Evolutionary conservation across 1,284 basidiomycete genomes (phyloP), one percentile per base, ranked within the genome.

Genomic region (Fomitopsis schrenkii): DNA sequence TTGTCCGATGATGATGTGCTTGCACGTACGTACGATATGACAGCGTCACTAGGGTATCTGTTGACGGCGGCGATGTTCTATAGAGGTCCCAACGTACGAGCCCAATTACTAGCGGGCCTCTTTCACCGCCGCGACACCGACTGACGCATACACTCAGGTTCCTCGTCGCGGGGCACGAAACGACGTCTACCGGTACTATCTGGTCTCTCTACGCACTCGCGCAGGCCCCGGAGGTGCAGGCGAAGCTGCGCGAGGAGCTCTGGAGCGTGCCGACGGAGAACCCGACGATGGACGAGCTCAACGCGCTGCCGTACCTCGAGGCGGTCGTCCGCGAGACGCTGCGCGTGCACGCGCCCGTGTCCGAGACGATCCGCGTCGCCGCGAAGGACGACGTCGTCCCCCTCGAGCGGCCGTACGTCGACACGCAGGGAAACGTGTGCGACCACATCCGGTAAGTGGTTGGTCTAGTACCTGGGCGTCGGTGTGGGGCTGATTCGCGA

Each of bases 111-210:
- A 9, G 5, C 35, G 6, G 30, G 44, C 1, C 17, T 55, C 36
- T 17, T 2, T 8, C 30, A 40, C 14, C 46, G 19, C 6, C 1
- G 9, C 38, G 22, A 17, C 8, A 44, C 41, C 26, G 15, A 46
- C 22, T 19, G 8, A 9, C 26, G 5, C 26, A 19, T 26, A 26
- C 52, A 53, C 52, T 12, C 45, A 70, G 68, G 15, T 87, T 87
- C 73, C 69, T 90, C 2, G 76, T 84, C 8, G 86, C 87, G 5
- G 93, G 93, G 2, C 90, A 94, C 72, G 93, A 94, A 70, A 94
- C 93, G 0, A 79, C 78, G n/a, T 65, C 63, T 30, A 64, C 72
- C 2, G 70, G 68, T 2, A 79, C 80, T 0, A 79, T 80, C 0
- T 88, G 86, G 86, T 84, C 84, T 0, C 75, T 95, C 0, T 90